These are phyloP conservation scores for Myrmaecium sp. DNA, from an alignment of 2,329 filamentous ascomycete species.

Conservation along the genomic window DNA sequence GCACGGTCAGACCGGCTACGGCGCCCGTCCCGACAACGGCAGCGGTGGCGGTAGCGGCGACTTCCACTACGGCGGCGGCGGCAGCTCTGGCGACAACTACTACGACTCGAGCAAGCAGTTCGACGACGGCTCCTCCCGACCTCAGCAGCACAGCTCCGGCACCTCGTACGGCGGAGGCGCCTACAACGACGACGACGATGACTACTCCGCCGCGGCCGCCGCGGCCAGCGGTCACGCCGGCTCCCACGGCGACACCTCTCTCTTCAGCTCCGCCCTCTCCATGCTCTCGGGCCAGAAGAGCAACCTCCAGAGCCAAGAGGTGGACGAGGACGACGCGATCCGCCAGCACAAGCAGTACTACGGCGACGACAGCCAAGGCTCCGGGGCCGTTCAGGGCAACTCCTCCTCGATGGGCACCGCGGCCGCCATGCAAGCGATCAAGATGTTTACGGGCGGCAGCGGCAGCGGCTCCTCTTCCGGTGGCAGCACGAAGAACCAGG, in stretches of 20 bases:
- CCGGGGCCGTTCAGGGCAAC: constrained; percentile 26
- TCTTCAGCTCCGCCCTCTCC: constrained; percentile 41
- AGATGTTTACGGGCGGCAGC: constrained; percentile 52
- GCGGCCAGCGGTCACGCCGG: constrained; percentile 39
- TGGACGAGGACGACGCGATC: constrained; percentile 51
- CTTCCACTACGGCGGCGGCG: constrained; percentile 8
- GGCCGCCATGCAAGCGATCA: constrained; percentile 66
- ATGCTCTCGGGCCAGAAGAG: constrained; percentile 38
- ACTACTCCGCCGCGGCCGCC: constrained; percentile 35
- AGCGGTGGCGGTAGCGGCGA: constrained; percentile 9
- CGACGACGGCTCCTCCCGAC: constrained; percentile 9
- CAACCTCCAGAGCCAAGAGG: constrained; percentile 30
- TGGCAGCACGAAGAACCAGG: constrained; percentile 50
- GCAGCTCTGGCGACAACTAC: constrained; percentile 10
- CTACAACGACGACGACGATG: constrained; percentile 25
- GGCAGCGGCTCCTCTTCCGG: constrained; percentile 21
- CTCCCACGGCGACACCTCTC: constrained; percentile 27
- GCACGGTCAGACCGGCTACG: constrained; percentile 7
- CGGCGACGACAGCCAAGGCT: constrained; percentile 32
- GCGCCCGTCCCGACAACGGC: constrained; percentile 5
- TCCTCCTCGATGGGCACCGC: constrained; percentile 43
- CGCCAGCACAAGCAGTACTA: constrained; percentile 63
- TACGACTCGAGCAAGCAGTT: constrained; percentile 6
- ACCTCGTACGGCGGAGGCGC: constrained; percentile 25
- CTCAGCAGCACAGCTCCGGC: constrained; percentile 21